These are phyloP conservation scores for Meira nashicola DNA, from an alignment of 1,284 basidiomycete species.

Conservation along the genomic window DNA sequence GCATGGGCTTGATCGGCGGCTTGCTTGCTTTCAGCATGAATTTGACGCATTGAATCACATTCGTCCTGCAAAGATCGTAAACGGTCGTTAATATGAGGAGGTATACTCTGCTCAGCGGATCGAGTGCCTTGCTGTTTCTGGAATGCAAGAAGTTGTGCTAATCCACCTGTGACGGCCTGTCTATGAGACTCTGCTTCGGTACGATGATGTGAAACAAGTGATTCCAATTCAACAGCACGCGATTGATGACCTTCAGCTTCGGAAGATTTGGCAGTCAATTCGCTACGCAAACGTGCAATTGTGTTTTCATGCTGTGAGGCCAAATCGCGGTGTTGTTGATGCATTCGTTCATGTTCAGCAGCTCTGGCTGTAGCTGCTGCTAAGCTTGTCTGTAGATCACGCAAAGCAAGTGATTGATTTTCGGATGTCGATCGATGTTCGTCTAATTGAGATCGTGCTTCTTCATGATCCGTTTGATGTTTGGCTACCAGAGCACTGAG, in stretches of 20 bases:
- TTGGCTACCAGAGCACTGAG: slow-evolving; percentile 73
- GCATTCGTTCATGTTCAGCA: slow-evolving; percentile 72
- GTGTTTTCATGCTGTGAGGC: slow-evolving; percentile 57
- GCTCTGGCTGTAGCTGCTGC: slow-evolving; percentile 70
- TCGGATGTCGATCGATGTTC: slow-evolving; percentile 61
- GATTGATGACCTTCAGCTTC: slow-evolving; percentile 58
- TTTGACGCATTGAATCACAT: slow-evolving; percentile 39
- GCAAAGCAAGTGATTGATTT: slow-evolving; percentile 77
- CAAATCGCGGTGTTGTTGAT: slow-evolving; percentile 53
- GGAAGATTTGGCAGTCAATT: slow-evolving; percentile 62
- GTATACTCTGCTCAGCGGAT: slow-evolving; percentile 17
- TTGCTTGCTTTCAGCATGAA: slow-evolving; percentile 39
- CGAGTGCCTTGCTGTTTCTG: slow-evolving; percentile 31
- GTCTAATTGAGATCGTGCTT: slow-evolving; percentile 66
- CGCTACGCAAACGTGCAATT: slow-evolving; percentile 69
- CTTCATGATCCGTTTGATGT: slow-evolving; percentile 71
- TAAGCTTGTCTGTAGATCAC: slow-evolving; percentile 76
- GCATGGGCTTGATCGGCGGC: slow-evolving; percentile 52
- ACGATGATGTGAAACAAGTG: slow-evolving; percentile 62
- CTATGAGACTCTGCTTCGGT: slow-evolving; percentile 47
- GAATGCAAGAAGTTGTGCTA: slow-evolving; percentile 42
- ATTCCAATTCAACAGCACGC: slow-evolving; percentile 70
- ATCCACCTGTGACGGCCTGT: slow-evolving; percentile 37
- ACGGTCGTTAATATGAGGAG: slow-evolving; percentile 38
- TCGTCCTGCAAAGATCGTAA: slow-evolving; percentile 46